phyloP scores from a whole-genome alignment of 768 basidiomycete genomes.

The Boletus huronensis region DNA sequence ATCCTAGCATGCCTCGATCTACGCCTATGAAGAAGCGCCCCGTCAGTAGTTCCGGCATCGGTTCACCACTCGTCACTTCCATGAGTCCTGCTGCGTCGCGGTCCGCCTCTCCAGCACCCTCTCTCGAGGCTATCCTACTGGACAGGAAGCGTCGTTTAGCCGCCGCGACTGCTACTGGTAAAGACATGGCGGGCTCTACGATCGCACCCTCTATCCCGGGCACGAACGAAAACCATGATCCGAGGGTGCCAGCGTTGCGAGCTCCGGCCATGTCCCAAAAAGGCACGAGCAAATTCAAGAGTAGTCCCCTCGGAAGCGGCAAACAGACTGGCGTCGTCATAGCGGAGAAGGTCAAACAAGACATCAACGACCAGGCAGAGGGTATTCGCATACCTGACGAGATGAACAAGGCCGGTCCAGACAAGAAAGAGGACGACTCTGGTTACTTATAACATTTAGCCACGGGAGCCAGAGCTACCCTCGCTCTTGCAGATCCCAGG shows the following conservation, averaged over 20 bases:
- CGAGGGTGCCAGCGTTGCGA: constrained; percentile 10
- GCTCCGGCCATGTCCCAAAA: constrained; percentile 32
- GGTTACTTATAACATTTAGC: constrained; percentile 25
- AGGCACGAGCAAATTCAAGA: constrained; percentile 64
- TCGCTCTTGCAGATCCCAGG: background rate
- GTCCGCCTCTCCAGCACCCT: constrained; percentile 47
- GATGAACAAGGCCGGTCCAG: constrained; percentile 34
- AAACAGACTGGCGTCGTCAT: constrained; percentile 44
- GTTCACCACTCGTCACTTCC: constrained; percentile 13
- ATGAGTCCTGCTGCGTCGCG: constrained; percentile 24
- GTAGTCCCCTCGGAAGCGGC: constrained; percentile 57
- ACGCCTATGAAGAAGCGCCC: constrained; percentile 14
- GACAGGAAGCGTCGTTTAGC: constrained; percentile 59
- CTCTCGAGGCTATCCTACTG: constrained; percentile 63
- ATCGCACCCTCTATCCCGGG: constrained; percentile 1
- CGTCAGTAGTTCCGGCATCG: constrained; percentile 12
- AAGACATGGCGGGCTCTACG: constrained; percentile 5
- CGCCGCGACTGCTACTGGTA: constrained; percentile 21
- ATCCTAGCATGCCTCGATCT: background rate
- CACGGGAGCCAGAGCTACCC: background rate
- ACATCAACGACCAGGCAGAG: constrained; percentile 21
- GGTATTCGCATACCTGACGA: constrained; percentile 34
- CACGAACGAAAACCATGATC: constrained; percentile 17
- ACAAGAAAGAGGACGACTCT: constrained; percentile 32
- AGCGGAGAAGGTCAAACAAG: constrained; percentile 46